Evolutionary conservation across 2,329 filamentous ascomycete species (phyloP).

Genomic region (Scytalidium sp.): DNA sequence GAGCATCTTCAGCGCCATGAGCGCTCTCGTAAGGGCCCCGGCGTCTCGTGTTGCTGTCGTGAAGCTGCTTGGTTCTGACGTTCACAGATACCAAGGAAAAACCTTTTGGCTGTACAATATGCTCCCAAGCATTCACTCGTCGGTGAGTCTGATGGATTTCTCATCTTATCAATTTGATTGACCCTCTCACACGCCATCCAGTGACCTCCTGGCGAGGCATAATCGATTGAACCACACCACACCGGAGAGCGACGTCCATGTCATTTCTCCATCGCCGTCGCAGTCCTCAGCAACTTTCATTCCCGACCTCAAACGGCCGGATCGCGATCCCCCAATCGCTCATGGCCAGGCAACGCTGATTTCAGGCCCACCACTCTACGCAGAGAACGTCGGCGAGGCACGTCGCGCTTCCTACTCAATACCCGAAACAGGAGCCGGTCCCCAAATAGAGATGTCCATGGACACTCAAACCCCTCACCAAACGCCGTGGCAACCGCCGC

Average conservation of each 20-base stretch:
- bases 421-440: not conserved
- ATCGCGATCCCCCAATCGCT: not conserved
- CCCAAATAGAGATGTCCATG: not conserved
- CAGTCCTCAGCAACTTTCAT: not conserved
- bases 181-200: not conserved
- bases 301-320: not conserved
- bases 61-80: not conserved
- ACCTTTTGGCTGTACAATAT: conserved; percentile 27
- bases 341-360: not conserved
- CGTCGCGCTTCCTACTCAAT: not conserved
- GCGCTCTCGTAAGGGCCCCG: conserved; percentile 5
- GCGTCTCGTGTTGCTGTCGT: not conserved
- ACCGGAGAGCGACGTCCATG: not conserved
- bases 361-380: not conserved
- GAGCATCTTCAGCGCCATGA: conserved; percentile 32
- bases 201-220: conserved; percentile 17
- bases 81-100: conserved; percentile 30
- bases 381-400: not conserved
- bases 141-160: conserved; percentile 21
- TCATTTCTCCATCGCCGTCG: not conserved
- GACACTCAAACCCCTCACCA: not conserved
- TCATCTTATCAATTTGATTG: not conserved
- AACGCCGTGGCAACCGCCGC: not conserved
- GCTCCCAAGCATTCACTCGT: conserved; percentile 27
- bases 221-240: conserved; percentile 8